Evolutionary conservation across 2,329 filamentous ascomycete species (phyloP).

Genomic region (Achaetomium macrosporum): DNA sequence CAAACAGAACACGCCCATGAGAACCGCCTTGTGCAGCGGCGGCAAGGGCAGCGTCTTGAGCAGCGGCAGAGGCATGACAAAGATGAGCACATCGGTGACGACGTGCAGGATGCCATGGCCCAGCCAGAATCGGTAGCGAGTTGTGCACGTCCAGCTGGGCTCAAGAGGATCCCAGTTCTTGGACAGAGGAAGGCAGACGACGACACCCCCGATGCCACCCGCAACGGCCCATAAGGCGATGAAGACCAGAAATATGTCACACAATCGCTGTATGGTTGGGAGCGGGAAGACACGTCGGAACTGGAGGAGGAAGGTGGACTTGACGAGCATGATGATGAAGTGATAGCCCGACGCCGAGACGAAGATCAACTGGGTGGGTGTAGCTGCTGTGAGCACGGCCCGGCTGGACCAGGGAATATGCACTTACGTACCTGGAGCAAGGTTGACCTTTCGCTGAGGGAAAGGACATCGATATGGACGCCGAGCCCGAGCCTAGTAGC

Average conservation of each 20-base stretch:
- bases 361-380: background rate
- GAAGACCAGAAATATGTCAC: slow-evolving; percentile 27
- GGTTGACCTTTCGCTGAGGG: background rate
- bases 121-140: slow-evolving; percentile 1
- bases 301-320: slow-evolving; percentile 32
- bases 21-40: slow-evolving; percentile 27
- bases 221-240: slow-evolving; percentile 31
- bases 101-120: slow-evolving; percentile 23
- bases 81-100: slow-evolving; percentile 31
- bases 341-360: slow-evolving; percentile 25
- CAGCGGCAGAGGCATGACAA: slow-evolving; percentile 32
- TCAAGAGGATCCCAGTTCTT: slow-evolving; percentile 4
- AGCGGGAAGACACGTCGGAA: slow-evolving; percentile 33
- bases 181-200: slow-evolving; percentile 27
- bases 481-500: slow-evolving; percentile 6
- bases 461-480: background rate
- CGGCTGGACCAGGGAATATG: background rate
- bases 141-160: slow-evolving; percentile 1
- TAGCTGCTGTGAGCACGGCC: background rate
- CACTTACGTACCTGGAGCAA: background rate
- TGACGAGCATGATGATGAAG: slow-evolving; percentile 28
- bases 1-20: slow-evolving; percentile 33
- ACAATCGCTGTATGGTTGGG: slow-evolving; percentile 28
- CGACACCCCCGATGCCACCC: slow-evolving; percentile 30
- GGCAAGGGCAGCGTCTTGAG: slow-evolving; percentile 29